Percentiles rank a stretch among this genome's conserved stretches.
phyloP scores from a whole-genome alignment of 78 protist species.

The Salpingoeca rosetta region DNA sequence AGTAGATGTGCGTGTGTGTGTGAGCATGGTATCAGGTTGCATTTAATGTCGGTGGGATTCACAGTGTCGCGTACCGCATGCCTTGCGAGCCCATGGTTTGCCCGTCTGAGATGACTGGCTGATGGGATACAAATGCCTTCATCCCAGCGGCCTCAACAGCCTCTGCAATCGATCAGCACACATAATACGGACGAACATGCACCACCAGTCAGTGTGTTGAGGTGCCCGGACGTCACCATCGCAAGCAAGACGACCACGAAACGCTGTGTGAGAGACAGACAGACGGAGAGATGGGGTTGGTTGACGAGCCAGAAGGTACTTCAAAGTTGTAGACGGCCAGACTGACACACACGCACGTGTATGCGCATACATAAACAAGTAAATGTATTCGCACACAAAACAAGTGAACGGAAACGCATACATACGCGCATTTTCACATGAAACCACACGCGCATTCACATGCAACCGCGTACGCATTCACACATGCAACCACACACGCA shows the following conservation, averaged over 20 bases:
- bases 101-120: slow-evolving; percentile 5
- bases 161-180: neutral
- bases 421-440: slow-evolving; percentile 5
- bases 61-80: no score
- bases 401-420: neutral
- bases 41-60: no score
- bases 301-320: neutral
- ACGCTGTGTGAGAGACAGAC: neutral
- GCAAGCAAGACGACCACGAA: neutral
- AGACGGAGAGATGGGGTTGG: neutral
- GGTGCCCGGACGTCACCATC: neutral
- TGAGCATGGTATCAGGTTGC: no score
- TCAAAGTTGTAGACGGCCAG: neutral
- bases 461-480: neutral
- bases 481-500: neutral
- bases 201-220: neutral
- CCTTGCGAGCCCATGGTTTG: neutral
- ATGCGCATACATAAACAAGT: neutral
- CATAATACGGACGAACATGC: no score
- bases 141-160: neutral
- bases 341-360: neutral
- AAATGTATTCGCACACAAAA: neutral
- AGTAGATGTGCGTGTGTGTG: no score
- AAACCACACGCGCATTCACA: neutral
- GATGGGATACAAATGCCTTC: neutral